These are phyloP conservation scores for Fusarium humuli DNA, from an alignment of 2,329 filamentous ascomycete species.

Conservation along the genomic window DNA sequence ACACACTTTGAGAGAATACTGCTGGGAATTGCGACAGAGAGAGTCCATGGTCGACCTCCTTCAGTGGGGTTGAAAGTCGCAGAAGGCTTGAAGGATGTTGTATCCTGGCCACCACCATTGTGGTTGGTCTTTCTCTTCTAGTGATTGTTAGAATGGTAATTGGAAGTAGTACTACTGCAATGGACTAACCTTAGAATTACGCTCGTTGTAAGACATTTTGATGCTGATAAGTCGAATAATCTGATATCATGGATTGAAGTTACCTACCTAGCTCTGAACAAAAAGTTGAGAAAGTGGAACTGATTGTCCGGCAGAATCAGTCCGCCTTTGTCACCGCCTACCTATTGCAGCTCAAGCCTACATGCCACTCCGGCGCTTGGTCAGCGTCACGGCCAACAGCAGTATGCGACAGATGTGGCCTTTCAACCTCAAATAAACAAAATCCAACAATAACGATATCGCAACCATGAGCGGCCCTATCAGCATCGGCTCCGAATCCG, in stretches of 20 bases:
- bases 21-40: constrained; percentile 82
- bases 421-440: constrained; percentile 14
- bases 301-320: constrained; percentile 47
- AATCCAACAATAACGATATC: constrained; percentile 22
- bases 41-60: constrained; percentile 75
- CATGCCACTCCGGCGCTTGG: constrained; percentile 27
- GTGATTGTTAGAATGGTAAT: neutral
- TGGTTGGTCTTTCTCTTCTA: constrained; percentile 65
- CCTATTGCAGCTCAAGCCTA: constrained; percentile 10
- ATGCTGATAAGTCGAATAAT: constrained; percentile 4
- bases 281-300: constrained; percentile 40
- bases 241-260: constrained; percentile 6
- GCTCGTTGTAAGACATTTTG: constrained; percentile 52
- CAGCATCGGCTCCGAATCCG: constrained; percentile 71
- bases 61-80: constrained; percentile 73
- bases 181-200: constrained; percentile 48
- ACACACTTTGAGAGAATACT: constrained; percentile 80
- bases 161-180: neutral
- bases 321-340: constrained; percentile 40
- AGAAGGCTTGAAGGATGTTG: constrained; percentile 72
- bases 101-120: constrained; percentile 48
- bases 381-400: constrained; percentile 31
- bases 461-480: constrained; percentile 60
- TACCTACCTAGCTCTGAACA: constrained; percentile 19
- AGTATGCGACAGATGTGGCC: constrained; percentile 41